Base-by-base conservation (phyloP, 129 eudicot genomes). In the Flaveria bidentis region DNA sequence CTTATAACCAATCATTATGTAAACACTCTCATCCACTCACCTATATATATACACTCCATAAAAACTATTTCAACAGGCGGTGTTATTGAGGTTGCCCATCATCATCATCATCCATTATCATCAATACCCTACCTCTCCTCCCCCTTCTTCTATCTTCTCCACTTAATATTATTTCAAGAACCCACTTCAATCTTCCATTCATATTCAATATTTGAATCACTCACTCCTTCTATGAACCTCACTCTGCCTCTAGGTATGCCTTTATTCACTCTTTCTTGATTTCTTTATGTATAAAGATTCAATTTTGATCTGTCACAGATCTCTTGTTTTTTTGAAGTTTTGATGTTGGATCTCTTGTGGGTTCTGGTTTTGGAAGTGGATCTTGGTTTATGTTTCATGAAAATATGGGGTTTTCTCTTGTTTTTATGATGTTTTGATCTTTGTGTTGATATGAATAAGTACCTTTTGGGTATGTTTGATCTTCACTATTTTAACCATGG, bases 281-380 rank as follows among this genome's bases (percentile, higher is more conserved):
- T 58, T 30, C 5, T 3, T 62, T 46, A 36, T 70, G 41, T 39
- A 2, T 9, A 5, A 53, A 36, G 7, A 36, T 36, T 36, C 13
- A 36, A 42, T 11, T 26, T 15, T 15, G 41, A 80, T 65, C 51
- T 73, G 47, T 79, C 23, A 53, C 46, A 72, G 83, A 80, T 80
- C 83, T 64, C 49, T 7, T 26, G 17, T 72, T 47, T 42, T 42
- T 22, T 52, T 39, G 30, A 66, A 13, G 41, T 52, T 25, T 30
- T 33, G 23, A 30, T n/a, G 33, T 14, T 50, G 70, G 63, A 80
- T 80, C 84, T 73, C 63, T 17, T 64, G 42, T 73, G 83, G 73
- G 44, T 67, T 39, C 50, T 64, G 25, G 18, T 76, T 50, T 65
- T 10, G 18, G 2, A 64, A 9, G 39, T 63, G 78, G 53, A 72